Evolutionary conservation across 306 rosid species (phyloP).

Genomic region (Trifolium fragiferum): DNA sequence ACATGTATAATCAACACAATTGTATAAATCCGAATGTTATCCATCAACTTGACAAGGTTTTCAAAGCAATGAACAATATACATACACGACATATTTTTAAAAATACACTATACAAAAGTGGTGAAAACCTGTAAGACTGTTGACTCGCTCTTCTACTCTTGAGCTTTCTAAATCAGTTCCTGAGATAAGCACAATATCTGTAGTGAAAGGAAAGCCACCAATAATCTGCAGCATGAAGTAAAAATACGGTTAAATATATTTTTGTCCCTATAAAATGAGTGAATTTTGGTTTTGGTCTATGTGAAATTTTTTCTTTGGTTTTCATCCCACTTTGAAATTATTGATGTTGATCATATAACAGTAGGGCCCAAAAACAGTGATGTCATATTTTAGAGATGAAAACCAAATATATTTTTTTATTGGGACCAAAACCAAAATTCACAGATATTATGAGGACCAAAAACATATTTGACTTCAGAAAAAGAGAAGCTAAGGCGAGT

Average conservation of each 20-base stretch:
- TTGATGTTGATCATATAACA: background rate
- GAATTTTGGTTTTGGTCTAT: background rate
- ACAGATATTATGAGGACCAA: background rate
- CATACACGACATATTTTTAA: conserved; percentile 32
- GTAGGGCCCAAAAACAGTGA: background rate
- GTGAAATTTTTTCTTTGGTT: background rate
- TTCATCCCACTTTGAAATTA: conserved; percentile 3
- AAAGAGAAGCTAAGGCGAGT: conserved; percentile 12
- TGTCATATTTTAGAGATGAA: background rate
- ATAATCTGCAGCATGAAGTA: conserved; percentile 60
- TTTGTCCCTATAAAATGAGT: background rate
- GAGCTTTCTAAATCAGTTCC: conserved; percentile 65
- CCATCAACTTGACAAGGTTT: conserved; percentile 37
- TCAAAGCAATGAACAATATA: conserved; percentile 29
- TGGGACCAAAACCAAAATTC: background rate
- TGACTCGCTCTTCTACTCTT: conserved; percentile 68
- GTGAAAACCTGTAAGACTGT: conserved; percentile 75
- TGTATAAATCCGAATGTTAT: conserved; percentile 30
- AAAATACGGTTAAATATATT: background rate
- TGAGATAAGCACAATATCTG: conserved; percentile 76
- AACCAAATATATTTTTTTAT: background rate
- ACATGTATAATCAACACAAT: conserved; percentile 23
- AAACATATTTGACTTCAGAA: background rate
- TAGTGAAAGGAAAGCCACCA: conserved; percentile 76
- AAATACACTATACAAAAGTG: conserved; percentile 11